Percentiles rank a stretch among this genome's conserved stretches.
Conservation (phyloP, 2,329 filamentous ascomycete species). For the Cercospora nicotianae region DNA sequence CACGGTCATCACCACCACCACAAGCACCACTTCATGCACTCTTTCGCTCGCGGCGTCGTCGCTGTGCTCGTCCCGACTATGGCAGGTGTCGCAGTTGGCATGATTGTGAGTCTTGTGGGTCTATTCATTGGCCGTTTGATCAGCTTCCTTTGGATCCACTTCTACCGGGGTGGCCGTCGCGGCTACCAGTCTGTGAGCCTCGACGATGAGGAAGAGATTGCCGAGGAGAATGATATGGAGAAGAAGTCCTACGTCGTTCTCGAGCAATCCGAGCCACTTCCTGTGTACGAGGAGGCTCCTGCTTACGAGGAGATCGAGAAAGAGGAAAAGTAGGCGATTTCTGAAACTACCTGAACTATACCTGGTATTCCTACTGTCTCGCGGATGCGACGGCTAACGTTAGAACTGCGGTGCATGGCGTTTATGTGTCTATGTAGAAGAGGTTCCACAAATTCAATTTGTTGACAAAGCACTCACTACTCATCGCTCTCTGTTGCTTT, state of each 20-base stretch:
- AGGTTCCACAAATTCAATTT: constrained; percentile 1
- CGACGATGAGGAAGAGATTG: constrained; percentile 16
- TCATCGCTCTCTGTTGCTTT: neutral
- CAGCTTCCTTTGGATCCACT: constrained; percentile 58
- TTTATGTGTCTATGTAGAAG: neutral
- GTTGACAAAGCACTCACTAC: neutral
- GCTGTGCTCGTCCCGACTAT: constrained; percentile 68
- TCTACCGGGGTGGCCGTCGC: constrained; percentile 51
- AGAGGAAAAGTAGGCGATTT: constrained; percentile 16
- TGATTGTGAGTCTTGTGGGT: constrained; percentile 65
- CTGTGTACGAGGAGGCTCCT: constrained; percentile 39
- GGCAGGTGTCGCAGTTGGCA: constrained; percentile 67
- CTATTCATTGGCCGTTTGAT: constrained; percentile 65
- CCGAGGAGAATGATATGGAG: constrained; percentile 20
- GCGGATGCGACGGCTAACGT: neutral
- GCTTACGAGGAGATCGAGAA: constrained; percentile 33
- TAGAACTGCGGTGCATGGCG: neutral
- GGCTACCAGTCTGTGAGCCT: constrained; percentile 36
- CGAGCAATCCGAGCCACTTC: constrained; percentile 30
- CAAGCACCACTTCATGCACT: constrained; percentile 46
- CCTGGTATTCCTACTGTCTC: neutral
- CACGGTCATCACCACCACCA: constrained; percentile 36
- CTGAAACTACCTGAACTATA: neutral
- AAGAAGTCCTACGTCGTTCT: constrained; percentile 19
- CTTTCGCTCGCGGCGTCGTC: constrained; percentile 55